Percentiles rank a stretch among this genome's conserved stretches.
These are phyloP conservation scores for Podila clonocystis DNA, from an alignment of 192 early-diverging fungal species.

Conservation along the genomic window DNA sequence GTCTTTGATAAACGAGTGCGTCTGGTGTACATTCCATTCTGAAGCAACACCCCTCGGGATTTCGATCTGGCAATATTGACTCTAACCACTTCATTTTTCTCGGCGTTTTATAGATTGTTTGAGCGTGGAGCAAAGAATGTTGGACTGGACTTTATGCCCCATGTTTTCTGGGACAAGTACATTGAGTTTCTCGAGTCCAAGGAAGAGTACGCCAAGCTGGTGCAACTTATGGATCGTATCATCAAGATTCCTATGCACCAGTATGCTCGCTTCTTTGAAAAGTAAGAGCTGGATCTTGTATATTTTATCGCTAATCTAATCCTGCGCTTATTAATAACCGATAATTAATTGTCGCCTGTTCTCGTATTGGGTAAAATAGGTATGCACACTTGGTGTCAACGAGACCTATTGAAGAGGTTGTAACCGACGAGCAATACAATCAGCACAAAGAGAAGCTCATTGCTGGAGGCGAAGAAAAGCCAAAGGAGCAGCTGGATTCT, in stretches of 20 bases:
- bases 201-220: conserved; percentile 48
- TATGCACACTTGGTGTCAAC: conserved; percentile 64
- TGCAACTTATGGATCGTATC: conserved; percentile 69
- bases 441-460: conserved; percentile 49
- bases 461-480: conserved; percentile 14
- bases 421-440: conserved; percentile 58
- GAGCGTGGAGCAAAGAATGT: conserved; percentile 71
- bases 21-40: conserved; percentile 1
- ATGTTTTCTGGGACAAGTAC: conserved; percentile 72
- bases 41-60: neutral
- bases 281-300: conserved; percentile 48
- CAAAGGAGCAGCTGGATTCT: conserved; percentile 58
- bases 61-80: no score
- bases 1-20: neutral
- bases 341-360: neutral
- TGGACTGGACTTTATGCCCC: conserved; percentile 75
- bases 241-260: conserved; percentile 80
- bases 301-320: neutral
- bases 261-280: conserved; percentile 77
- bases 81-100: conserved; percentile 28
- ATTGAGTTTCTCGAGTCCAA: conserved; percentile 62
- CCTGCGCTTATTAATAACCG: no score
- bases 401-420: conserved; percentile 63
- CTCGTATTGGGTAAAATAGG: conserved; percentile 25
- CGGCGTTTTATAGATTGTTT: conserved; percentile 61